Evolutionary conservation across 2,329 filamentous ascomycete genomes (phyloP).

Genomic region (Fusarium sp.): DNA sequence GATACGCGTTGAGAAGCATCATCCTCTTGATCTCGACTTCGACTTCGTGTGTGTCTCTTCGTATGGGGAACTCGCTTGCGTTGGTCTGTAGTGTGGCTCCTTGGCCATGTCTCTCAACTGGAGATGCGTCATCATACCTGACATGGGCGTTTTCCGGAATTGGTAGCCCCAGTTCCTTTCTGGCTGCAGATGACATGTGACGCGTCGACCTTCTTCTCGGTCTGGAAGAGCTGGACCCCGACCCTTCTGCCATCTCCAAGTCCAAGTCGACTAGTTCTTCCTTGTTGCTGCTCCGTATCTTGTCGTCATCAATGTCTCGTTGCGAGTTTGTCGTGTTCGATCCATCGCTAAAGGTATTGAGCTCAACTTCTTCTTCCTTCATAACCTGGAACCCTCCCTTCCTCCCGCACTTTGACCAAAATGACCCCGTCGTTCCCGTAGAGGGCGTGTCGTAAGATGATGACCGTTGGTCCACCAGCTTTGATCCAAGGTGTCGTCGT

Average conservation of each 20-base stretch:
- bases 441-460: slow-evolving; percentile 6
- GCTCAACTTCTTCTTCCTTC: slow-evolving; percentile 24
- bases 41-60: slow-evolving; percentile 23
- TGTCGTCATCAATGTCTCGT: not conserved
- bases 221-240: not conserved
- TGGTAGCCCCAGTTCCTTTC: not conserved
- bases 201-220: not conserved
- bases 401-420: slow-evolving; percentile 14
- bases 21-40: slow-evolving; percentile 40
- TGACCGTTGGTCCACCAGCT: not conserved
- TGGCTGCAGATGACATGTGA: not conserved
- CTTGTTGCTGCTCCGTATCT: not conserved
- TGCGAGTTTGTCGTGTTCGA: not conserved
- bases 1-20: slow-evolving; percentile 42
- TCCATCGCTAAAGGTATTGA: slow-evolving; percentile 10
- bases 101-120: not conserved
- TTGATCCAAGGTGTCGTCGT: slow-evolving; percentile 15
- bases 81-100: slow-evolving; percentile 31
- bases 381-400: slow-evolving; percentile 19
- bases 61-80: slow-evolving; percentile 39
- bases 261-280: not conserved
- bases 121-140: not conserved
- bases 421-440: slow-evolving; percentile 2
- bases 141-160: not conserved
- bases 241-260: not conserved